Conservation (phyloP, 108 stramenopile genomes). For the Pseudonitzschia multistriata region DNA sequence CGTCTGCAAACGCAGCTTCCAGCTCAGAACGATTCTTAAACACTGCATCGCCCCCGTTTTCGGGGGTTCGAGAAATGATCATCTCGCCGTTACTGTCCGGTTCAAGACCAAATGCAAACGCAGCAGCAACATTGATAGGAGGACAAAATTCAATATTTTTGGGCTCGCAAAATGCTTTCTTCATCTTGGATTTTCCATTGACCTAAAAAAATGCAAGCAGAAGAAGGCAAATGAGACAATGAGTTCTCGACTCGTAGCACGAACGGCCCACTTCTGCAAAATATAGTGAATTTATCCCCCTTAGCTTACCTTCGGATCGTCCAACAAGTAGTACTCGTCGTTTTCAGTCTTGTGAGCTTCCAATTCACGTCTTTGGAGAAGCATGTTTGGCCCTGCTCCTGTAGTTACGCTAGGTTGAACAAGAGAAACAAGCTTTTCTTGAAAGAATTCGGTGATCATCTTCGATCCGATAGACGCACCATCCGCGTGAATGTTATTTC, state of each 20-base stretch:
- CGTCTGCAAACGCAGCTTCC: slow-evolving; percentile 78
- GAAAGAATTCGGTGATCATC: slow-evolving; percentile 42
- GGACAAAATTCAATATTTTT: slow-evolving; percentile 87
- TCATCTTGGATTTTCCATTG: slow-evolving; percentile 94
- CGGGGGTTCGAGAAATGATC: slow-evolving; percentile 61
- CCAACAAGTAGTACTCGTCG: slow-evolving; percentile 78
- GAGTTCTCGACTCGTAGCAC: not conserved
- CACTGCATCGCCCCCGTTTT: slow-evolving; percentile 84
- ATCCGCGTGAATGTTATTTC: slow-evolving; percentile 15
- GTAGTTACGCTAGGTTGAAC: slow-evolving; percentile 12
- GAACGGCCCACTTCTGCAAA: not conserved
- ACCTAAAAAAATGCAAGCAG: slow-evolving; percentile 52
- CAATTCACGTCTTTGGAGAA: slow-evolving; percentile 55
- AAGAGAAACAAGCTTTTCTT: slow-evolving; percentile 49
- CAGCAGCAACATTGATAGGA: slow-evolving; percentile 70
- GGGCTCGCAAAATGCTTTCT: slow-evolving; percentile 98
- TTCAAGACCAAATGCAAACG: slow-evolving; percentile 50
- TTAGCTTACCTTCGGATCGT: slow-evolving; percentile 79
- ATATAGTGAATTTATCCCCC: not conserved
- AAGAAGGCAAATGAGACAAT: not conserved
- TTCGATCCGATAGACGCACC: slow-evolving; percentile 18
- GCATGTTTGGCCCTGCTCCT: slow-evolving; percentile 37
- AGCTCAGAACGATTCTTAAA: slow-evolving; percentile 77
- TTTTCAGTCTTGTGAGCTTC: slow-evolving; percentile 82
- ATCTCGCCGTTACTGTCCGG: slow-evolving; percentile 39